phyloP scores from a whole-genome alignment of 2,329 filamentous ascomycete species.

The Rhytidhysteron rufulum region DNA sequence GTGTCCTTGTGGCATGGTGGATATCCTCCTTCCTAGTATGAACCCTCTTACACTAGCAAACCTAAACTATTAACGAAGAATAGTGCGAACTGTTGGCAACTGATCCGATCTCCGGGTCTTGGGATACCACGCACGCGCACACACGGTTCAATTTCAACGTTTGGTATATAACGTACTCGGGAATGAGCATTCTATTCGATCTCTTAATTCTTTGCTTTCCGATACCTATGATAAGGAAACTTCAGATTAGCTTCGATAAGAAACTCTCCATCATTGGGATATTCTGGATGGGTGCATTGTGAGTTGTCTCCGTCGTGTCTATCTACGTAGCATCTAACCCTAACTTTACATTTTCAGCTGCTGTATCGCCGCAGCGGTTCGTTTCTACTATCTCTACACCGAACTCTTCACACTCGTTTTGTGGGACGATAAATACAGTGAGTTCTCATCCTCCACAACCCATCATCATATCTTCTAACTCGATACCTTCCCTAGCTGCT shows the following conservation, averaged over 20 bases:
- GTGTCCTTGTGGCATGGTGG: slow-evolving; percentile 10
- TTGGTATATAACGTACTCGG: slow-evolving; percentile 13
- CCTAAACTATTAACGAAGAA: background rate
- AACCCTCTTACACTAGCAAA: background rate
- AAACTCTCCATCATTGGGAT: slow-evolving; percentile 15
- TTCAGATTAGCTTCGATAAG: slow-evolving; percentile 7
- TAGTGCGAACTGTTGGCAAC: slow-evolving; percentile 8
- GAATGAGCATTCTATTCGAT: slow-evolving; percentile 14
- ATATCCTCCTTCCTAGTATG: slow-evolving; percentile 11
- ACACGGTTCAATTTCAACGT: slow-evolving; percentile 15
- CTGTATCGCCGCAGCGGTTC: slow-evolving; percentile 12
- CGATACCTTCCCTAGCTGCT: background rate
- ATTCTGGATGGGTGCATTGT: slow-evolving; percentile 14
- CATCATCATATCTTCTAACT: background rate
- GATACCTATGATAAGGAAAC: slow-evolving; percentile 11
- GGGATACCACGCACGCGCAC: slow-evolving; percentile 8
- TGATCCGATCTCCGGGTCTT: slow-evolving; percentile 10
- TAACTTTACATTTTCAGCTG: no score
- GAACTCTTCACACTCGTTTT: slow-evolving; percentile 9
- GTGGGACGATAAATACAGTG: slow-evolving; percentile 10
- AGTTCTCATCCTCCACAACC: background rate
- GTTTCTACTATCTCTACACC: slow-evolving; percentile 11
- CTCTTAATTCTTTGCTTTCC: slow-evolving; percentile 13
- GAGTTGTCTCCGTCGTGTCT: background rate
- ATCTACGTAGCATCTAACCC: background rate